Conservation (phyloP, 116 monocot genomes). For the Iris pallida region DNA sequence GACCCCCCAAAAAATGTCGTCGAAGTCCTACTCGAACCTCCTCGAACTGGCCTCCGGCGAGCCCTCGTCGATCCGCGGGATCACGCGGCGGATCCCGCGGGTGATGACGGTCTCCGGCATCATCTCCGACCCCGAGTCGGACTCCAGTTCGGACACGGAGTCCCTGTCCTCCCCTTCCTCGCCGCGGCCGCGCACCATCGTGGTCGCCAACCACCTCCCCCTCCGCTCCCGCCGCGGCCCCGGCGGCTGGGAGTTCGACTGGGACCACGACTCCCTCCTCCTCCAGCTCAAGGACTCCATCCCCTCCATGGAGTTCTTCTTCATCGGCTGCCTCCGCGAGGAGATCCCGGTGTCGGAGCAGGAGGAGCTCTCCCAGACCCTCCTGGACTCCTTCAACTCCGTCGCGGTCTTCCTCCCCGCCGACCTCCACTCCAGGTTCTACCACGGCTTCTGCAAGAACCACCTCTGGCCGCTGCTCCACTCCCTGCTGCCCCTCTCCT, state of each 20-base stretch:
- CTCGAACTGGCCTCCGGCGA: slow-evolving; percentile 43
- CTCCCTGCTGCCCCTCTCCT: slow-evolving; percentile 85
- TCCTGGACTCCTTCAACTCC: slow-evolving; percentile 62
- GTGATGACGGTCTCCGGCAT: slow-evolving; percentile 39
- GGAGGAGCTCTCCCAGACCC: slow-evolving; percentile 56
- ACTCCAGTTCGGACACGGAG: slow-evolving; percentile 3
- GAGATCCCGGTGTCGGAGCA: slow-evolving; percentile 59
- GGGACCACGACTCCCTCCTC: slow-evolving; percentile 83
- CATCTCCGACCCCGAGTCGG: slow-evolving; percentile 24
- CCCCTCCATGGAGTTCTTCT: slow-evolving; percentile 54
- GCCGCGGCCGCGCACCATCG: slow-evolving; percentile 34
- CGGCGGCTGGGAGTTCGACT: slow-evolving; percentile 44
- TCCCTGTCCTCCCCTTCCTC: slow-evolving; percentile 15
- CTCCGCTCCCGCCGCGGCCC: slow-evolving; percentile 39
- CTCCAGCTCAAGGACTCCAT: slow-evolving; percentile 56
- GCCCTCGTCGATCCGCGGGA: slow-evolving; percentile 15
- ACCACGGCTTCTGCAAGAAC: slow-evolving; percentile 95
- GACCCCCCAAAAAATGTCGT: slow-evolving; percentile 21
- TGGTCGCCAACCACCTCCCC: slow-evolving; percentile 86
- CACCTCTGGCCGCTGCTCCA: slow-evolving; percentile 92
- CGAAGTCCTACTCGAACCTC: slow-evolving; percentile 44
- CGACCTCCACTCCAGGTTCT: slow-evolving; percentile 62
- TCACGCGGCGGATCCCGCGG: slow-evolving; percentile 32
- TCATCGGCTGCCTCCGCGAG: slow-evolving; percentile 72
- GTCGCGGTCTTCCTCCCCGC: slow-evolving; percentile 68